phyloP scores from a whole-genome alignment of 805 yeast genomes.

The Pichia membranifaciens region DNA sequence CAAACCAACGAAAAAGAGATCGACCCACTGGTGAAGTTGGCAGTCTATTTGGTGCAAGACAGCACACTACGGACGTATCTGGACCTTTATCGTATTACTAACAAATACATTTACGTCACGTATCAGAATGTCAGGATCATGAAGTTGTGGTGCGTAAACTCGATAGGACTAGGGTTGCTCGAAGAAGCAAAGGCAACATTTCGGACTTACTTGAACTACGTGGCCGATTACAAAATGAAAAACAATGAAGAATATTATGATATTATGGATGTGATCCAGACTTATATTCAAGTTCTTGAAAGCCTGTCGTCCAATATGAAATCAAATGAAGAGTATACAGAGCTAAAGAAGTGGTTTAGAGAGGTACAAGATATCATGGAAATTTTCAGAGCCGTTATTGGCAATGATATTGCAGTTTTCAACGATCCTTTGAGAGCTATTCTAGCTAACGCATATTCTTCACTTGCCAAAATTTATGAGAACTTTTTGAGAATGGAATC shows the following conservation, averaged over 20 bases:
- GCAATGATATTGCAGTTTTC: constrained; percentile 9
- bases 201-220: constrained; percentile 38
- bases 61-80: constrained; percentile 10
- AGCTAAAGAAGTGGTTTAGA: constrained; percentile 17
- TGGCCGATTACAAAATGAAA: constrained; percentile 32
- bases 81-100: constrained; percentile 25
- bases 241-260: constrained; percentile 33
- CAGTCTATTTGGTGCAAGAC: constrained; percentile 16
- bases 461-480: constrained; percentile 22
- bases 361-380: constrained; percentile 10
- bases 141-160: constrained; percentile 30
- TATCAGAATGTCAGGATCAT: constrained; percentile 40
- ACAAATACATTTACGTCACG: constrained; percentile 35
- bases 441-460: constrained; percentile 23
- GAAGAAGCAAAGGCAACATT: constrained; percentile 30
- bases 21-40: constrained; percentile 31
- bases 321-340: constrained; percentile 15
- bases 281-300: constrained; percentile 18
- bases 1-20: constrained; percentile 25
- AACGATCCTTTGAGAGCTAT: constrained; percentile 21
- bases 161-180: constrained; percentile 19
- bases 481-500: constrained; percentile 8
- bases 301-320: constrained; percentile 11
- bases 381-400: constrained; percentile 10
- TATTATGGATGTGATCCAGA: constrained; percentile 27